Conservation (phyloP, 805 yeast species). For the Yamadazyma paraphyllophila region DNA sequence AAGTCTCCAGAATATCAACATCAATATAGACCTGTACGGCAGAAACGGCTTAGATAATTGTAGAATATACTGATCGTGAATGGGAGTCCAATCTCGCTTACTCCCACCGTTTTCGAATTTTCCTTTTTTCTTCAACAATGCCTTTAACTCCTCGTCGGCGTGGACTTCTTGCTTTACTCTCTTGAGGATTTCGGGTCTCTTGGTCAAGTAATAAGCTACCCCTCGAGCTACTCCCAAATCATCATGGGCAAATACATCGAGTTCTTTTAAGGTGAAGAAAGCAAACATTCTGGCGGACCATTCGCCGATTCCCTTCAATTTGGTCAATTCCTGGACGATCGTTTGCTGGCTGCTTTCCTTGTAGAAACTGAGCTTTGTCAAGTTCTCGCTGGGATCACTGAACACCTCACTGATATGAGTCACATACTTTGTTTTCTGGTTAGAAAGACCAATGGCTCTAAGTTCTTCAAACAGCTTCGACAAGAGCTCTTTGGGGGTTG, state of each 20-base stretch:
- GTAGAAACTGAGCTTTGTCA: conserved; percentile 38
- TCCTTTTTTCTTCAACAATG: conserved; percentile 31
- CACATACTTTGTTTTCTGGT: conserved; percentile 63
- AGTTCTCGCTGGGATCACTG: conserved; percentile 32
- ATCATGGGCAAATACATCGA: conserved; percentile 71
- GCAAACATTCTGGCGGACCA: conserved; percentile 93
- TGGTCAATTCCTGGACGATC: conserved; percentile 47
- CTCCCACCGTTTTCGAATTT: conserved; percentile 36
- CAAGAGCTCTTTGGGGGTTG: conserved; percentile 51
- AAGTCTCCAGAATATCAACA: conserved; percentile 73
- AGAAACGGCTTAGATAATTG: conserved; percentile 54
- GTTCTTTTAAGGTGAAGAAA: conserved; percentile 61
- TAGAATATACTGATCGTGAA: conserved; percentile 57
- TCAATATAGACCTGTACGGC: conserved; percentile 68
- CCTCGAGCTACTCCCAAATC: conserved; percentile 90
- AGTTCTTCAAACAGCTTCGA: conserved; percentile 45
- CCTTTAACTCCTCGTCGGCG: conserved; percentile 32
- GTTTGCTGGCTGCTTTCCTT: conserved; percentile 38
- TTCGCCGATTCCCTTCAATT: conserved; percentile 68
- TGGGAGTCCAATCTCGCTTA: conserved; percentile 64
- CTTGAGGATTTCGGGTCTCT: conserved; percentile 48
- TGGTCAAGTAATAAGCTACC: conserved; percentile 57
- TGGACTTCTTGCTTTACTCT: conserved; percentile 38
- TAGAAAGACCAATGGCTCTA: conserved; percentile 66
- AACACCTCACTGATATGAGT: conserved; percentile 55